Conservation (phyloP, 768 basidiomycete species). For the Postia placenta region DNA sequence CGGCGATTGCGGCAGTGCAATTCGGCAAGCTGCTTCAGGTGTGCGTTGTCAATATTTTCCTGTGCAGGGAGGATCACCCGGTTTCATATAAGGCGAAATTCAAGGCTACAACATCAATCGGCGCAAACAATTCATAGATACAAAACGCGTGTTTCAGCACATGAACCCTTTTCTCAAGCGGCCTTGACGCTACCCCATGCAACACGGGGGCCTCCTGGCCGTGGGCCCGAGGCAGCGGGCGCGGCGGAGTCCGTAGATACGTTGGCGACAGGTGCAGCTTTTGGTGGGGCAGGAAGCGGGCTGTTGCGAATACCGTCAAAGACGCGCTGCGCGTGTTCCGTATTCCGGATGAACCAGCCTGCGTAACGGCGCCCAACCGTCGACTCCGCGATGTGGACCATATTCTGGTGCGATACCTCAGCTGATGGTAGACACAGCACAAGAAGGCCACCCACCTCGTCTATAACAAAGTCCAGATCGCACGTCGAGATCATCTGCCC, state of each 20-base stretch:
- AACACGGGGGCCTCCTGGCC: conserved; percentile 47
- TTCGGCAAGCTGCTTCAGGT: no score
- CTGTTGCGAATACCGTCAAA: conserved; percentile 66
- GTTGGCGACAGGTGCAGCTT: conserved; percentile 11
- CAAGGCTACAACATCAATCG: neutral
- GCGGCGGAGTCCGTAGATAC: conserved; percentile 15
- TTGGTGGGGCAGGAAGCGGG: conserved; percentile 32
- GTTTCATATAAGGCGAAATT: neutral
- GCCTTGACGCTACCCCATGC: conserved; percentile 46
- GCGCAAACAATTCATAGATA: neutral
- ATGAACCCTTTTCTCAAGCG: conserved; percentile 12
- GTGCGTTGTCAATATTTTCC: neutral
- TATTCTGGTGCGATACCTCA: conserved; percentile 51
- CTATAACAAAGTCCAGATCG: conserved; percentile 93
- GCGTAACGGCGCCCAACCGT: conserved; percentile 91
- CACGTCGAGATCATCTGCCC: conserved; percentile 86
- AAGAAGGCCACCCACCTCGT: conserved; percentile 56
- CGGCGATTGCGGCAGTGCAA: no score
- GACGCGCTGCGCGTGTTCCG: conserved; percentile 85
- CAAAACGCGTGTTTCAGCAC: neutral
- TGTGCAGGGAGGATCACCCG: neutral
- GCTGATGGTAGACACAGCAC: neutral
- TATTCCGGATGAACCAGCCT: conserved; percentile 96
- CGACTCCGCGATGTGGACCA: conserved; percentile 94
- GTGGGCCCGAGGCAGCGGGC: conserved; percentile 20